phyloP scores from a whole-genome alignment of 345 rosid species.

The Populus pruinosa region DNA sequence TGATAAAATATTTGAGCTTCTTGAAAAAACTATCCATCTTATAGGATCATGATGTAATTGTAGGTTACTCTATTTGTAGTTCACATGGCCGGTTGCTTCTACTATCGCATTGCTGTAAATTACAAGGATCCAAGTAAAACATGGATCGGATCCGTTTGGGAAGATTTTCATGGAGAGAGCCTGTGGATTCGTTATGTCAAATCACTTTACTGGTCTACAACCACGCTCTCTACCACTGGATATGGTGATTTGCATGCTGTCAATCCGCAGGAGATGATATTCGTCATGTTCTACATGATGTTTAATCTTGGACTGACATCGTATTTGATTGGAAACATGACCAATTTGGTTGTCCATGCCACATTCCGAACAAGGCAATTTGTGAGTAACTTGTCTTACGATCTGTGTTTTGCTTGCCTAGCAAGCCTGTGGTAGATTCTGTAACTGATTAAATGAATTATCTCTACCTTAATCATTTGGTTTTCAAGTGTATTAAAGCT shows the following conservation, averaged over 20 bases:
- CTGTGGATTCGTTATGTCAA: conserved; percentile 48
- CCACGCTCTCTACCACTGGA: conserved; percentile 77
- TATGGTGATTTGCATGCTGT: conserved; percentile 86
- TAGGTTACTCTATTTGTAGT: conserved; percentile 75
- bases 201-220: conserved; percentile 78
- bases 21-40: not conserved
- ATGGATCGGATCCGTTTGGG: conserved; percentile 54
- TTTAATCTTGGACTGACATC: conserved; percentile 69
- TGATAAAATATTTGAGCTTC: not conserved
- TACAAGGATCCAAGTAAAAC: conserved; percentile 46
- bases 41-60: conserved; percentile 10
- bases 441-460: not conserved
- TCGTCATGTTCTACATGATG: conserved; percentile 57
- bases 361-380: conserved; percentile 75
- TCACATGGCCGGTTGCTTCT: conserved; percentile 75
- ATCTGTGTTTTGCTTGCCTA: not conserved
- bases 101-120: conserved; percentile 49
- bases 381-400: conserved; percentile 45
- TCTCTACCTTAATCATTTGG: not conserved
- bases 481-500: not conserved
- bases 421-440: not conserved
- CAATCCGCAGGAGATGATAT: conserved; percentile 58
- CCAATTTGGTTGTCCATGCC: conserved; percentile 76
- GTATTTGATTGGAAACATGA: conserved; percentile 86
- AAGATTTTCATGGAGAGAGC: conserved; percentile 29